These are phyloP conservation scores for Bacidia rubella DNA, from an alignment of 495 filamentous ascomycete genomes.

Conservation along the genomic window DNA sequence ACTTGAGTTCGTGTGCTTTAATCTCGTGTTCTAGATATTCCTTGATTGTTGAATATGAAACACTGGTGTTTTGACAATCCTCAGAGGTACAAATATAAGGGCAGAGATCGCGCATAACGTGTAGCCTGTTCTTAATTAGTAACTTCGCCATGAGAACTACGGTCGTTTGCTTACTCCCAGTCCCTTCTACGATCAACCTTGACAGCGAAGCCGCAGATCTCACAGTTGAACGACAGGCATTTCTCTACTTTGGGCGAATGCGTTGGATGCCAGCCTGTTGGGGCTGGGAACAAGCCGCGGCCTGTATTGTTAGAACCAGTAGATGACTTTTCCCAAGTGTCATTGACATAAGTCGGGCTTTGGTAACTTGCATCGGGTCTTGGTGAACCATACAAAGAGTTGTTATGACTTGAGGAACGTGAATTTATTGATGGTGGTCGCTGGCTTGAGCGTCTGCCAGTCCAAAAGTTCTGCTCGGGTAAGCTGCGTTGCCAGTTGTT, in stretches of 20 bases:
- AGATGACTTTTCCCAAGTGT: neutral
- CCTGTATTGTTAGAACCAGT: neutral
- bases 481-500: too few relatives aligned
- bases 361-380: neutral
- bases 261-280: too few relatives aligned
- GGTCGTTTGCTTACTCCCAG: conserved; percentile 15
- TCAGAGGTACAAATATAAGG: conserved; percentile 9
- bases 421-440: conserved; percentile 2
- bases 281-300: neutral
- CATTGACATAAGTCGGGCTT: neutral
- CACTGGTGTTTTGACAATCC: neutral
- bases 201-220: conserved; percentile 9
- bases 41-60: neutral
- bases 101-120: conserved; percentile 9
- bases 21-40: neutral
- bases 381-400: conserved; percentile 3
- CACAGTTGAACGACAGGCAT: conserved; percentile 7
- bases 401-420: conserved; percentile 8
- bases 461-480: conserved; percentile 2
- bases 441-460: neutral
- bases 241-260: neutral
- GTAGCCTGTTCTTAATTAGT: too few relatives aligned
- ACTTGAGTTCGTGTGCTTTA: neutral
- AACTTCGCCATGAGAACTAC: too few relatives aligned
- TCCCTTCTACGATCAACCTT: conserved; percentile 2